phyloP scores from a whole-genome alignment of 768 basidiomycete genomes.

The Phlebiopsis gigantea region DNA sequence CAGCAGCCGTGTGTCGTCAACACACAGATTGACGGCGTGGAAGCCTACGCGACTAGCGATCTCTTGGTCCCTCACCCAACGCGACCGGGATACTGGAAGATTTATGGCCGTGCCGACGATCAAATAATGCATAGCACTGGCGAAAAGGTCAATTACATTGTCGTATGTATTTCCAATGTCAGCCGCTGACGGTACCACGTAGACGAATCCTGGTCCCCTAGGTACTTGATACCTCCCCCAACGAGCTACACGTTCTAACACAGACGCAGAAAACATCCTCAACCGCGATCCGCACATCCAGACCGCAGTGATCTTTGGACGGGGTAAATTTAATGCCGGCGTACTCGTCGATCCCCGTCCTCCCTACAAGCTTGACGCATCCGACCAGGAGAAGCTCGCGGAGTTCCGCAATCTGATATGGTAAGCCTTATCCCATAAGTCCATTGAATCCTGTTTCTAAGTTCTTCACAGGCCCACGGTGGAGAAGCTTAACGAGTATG shows the following conservation, averaged over 20 bases:
- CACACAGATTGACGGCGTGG: slow-evolving; percentile 24
- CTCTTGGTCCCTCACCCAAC: slow-evolving; percentile 37
- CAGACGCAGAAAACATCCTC: slow-evolving; percentile 33
- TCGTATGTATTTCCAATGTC: not conserved
- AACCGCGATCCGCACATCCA: slow-evolving; percentile 25
- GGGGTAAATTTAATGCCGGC: slow-evolving; percentile 27
- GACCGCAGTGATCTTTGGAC: slow-evolving; percentile 29
- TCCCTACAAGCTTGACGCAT: slow-evolving; percentile 20
- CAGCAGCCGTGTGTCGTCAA: slow-evolving; percentile 26
- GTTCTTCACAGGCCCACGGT: slow-evolving; percentile 32
- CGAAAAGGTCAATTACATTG: slow-evolving; percentile 20
- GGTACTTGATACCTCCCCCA: slow-evolving; percentile 22
- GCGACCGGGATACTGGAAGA: slow-evolving; percentile 29
- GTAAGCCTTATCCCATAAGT: not conserved
- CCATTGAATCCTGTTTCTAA: slow-evolving; percentile 4
- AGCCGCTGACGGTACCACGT: not conserved
- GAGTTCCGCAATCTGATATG: slow-evolving; percentile 23
- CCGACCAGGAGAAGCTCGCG: slow-evolving; percentile 18
- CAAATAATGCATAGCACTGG: slow-evolving; percentile 35
- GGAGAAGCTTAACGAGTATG: slow-evolving; percentile 34
- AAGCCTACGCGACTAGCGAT: slow-evolving; percentile 35
- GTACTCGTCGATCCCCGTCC: slow-evolving; percentile 28
- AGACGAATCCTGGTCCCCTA: slow-evolving; percentile 29
- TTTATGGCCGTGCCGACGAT: slow-evolving; percentile 40
- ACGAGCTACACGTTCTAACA: slow-evolving; percentile 29